A percentile compares a stretch with the other conserved stretches of the same genome.
Evolutionary conservation across 768 basidiomycete genomes (phyloP).

Genomic region (Saitozyma podzolica): DNA sequence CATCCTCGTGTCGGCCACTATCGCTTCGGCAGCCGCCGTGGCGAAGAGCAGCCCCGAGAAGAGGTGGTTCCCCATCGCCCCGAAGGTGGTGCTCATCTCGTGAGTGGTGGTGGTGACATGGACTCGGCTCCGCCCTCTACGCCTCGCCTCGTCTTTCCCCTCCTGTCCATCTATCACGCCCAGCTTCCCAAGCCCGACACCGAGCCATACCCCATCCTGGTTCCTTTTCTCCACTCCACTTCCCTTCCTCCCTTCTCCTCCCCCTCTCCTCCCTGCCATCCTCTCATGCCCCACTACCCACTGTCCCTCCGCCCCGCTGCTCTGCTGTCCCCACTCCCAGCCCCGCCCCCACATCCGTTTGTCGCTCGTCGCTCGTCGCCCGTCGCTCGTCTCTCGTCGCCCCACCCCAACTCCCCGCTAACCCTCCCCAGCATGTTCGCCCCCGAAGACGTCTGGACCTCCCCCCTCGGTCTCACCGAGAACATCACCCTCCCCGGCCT

Average conservation of each 20-base stretch:
- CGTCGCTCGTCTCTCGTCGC: no score
- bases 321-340: not conserved
- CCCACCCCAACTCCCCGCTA: not conserved
- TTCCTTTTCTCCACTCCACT: no score
- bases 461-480: conserved; percentile 39
- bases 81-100: conserved; percentile 44
- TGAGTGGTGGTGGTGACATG: conserved; percentile 9
- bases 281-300: not conserved
- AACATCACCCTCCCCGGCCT: conserved; percentile 55
- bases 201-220: no score
- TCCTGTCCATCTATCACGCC: no score
- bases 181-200: no score
- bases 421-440: conserved; percentile 33
- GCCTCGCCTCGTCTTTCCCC: no score
- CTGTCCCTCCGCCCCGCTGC: no score
- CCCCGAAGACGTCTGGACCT: conserved; percentile 44
- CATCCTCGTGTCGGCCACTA: not conserved
- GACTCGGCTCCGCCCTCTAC: no score
- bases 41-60: not conserved
- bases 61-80: conserved; percentile 23
- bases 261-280: not conserved
- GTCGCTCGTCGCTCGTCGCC: no score
- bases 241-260: no score
- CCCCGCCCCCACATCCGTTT: no score
- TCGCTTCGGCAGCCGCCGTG: not conserved